Evolutionary conservation across 2,329 filamentous ascomycete species (phyloP).

Genomic region (Whalleya microplaca): DNA sequence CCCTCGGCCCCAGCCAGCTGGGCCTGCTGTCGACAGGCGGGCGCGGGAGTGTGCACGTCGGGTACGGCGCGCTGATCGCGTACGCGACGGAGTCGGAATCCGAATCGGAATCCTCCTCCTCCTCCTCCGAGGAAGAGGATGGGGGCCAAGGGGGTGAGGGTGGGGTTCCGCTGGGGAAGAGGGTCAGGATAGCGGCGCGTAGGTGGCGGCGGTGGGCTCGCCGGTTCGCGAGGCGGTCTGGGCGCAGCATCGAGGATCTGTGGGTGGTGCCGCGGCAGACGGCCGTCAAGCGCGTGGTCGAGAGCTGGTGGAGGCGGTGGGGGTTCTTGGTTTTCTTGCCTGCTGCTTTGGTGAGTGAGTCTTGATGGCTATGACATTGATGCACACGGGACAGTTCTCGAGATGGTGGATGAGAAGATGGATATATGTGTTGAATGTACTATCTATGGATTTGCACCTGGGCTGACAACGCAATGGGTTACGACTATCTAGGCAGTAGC

Average conservation of each 20-base stretch:
- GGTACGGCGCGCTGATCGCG: slow-evolving; percentile 58
- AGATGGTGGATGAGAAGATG: too few relatives aligned
- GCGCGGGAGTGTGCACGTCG: slow-evolving; percentile 59
- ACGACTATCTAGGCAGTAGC: slow-evolving; percentile 53
- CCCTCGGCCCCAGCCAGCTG: slow-evolving; percentile 36
- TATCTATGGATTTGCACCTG: neutral
- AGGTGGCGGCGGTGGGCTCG: slow-evolving; percentile 33
- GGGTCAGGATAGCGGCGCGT: slow-evolving; percentile 27
- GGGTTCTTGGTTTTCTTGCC: slow-evolving; percentile 63
- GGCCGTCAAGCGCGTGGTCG: slow-evolving; percentile 61
- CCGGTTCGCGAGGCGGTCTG: slow-evolving; percentile 39
- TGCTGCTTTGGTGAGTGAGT: slow-evolving; percentile 56
- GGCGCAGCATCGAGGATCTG: slow-evolving; percentile 51
- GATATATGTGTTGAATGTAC: neutral
- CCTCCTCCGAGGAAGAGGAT: too few relatives aligned
- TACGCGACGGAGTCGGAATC: slow-evolving; percentile 38
- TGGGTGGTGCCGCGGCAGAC: slow-evolving; percentile 64
- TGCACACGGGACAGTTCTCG: too few relatives aligned
- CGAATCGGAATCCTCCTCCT: slow-evolving; percentile 34
- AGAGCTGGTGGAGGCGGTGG: slow-evolving; percentile 68
- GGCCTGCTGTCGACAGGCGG: slow-evolving; percentile 45
- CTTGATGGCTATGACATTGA: too few relatives aligned
- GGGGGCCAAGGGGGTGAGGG: too few relatives aligned
- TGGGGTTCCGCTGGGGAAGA: slow-evolving; percentile 33
- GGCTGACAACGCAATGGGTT: slow-evolving; percentile 14